A percentile compares a stretch with the other conserved stretches of the same genome.
phyloP scores from a whole-genome alignment of 352 stramenopile species.

The Globisporangium takayamanum region DNA sequence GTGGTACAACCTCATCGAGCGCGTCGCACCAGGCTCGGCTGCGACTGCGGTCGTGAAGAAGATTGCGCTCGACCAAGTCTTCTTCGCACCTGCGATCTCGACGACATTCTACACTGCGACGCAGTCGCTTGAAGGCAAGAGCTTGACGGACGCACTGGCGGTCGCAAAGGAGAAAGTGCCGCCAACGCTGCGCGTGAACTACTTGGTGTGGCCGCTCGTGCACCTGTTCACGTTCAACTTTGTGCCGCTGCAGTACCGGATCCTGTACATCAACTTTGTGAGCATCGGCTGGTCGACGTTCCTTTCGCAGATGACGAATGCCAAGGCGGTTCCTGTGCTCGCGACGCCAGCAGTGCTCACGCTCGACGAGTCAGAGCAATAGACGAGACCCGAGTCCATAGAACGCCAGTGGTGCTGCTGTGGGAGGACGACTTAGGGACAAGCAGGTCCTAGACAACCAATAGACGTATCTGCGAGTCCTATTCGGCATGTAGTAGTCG shows the following conservation, averaged over 20 bases:
- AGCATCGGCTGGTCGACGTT: constrained; percentile 45
- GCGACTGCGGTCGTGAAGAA: constrained; percentile 30
- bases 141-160: constrained; percentile 24
- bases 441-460: too few species aligned
- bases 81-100: constrained; percentile 35
- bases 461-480: too few species aligned
- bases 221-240: constrained; percentile 45
- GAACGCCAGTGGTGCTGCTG: too few species aligned
- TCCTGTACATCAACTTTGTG: constrained; percentile 48
- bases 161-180: constrained; percentile 29
- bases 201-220: constrained; percentile 41
- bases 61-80: constrained; percentile 33
- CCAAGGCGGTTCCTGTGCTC: constrained; percentile 6
- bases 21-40: constrained; percentile 21
- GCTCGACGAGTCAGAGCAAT: neutral
- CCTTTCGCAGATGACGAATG: constrained; percentile 38
- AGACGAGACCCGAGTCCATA: neutral
- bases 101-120: constrained; percentile 35
- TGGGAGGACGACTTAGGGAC: too few species aligned
- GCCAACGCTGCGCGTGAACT: constrained; percentile 33
- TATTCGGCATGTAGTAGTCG: too few species aligned
- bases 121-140: constrained; percentile 32
- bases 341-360: neutral
- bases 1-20: constrained; percentile 85
- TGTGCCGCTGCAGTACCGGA: constrained; percentile 42